Evolutionary conservation across 2,329 filamentous ascomycete species (phyloP).

Genomic region (Arthrinium puccinioides): DNA sequence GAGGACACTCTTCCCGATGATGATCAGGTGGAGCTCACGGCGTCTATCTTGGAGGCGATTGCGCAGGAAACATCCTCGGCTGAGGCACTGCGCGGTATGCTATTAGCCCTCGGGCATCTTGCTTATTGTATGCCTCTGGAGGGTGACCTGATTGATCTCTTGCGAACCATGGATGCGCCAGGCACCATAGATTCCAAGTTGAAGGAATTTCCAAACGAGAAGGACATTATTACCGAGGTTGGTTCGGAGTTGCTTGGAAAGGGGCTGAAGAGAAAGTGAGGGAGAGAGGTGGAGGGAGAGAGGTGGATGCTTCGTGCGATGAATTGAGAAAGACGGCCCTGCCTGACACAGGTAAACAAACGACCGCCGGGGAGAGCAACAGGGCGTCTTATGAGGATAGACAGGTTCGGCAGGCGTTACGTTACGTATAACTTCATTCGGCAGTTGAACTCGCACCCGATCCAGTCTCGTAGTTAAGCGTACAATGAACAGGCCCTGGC

Average conservation of each 20-base stretch:
- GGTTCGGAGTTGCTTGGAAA: constrained; percentile 43
- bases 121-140: constrained; percentile 62
- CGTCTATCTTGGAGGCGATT: constrained; percentile 71
- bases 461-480: too few relatives aligned
- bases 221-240: constrained; percentile 51
- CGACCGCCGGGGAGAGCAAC: too few relatives aligned
- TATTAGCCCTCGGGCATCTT: constrained; percentile 70
- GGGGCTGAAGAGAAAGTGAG: constrained; percentile 32
- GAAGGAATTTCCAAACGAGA: constrained; percentile 42
- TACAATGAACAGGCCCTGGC: too few relatives aligned
- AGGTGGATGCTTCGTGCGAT: too few relatives aligned
- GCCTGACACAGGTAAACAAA: too few relatives aligned
- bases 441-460: too few relatives aligned
- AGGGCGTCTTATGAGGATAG: too few relatives aligned
- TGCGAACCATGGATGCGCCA: constrained; percentile 68
- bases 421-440: too few relatives aligned
- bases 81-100: constrained; percentile 70
- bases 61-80: constrained; percentile 49
- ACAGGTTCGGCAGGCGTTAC: too few relatives aligned
- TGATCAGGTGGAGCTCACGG: constrained; percentile 74
- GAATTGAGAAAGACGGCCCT: too few relatives aligned
- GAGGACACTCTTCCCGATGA: constrained; percentile 55
- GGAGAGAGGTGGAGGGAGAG: too few relatives aligned
- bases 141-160: constrained; percentile 74
- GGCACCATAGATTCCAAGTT: constrained; percentile 55